phyloP scores from a whole-genome alignment of 2,329 filamentous ascomycete genomes.

The Ilyonectria mors-panacis region DNA sequence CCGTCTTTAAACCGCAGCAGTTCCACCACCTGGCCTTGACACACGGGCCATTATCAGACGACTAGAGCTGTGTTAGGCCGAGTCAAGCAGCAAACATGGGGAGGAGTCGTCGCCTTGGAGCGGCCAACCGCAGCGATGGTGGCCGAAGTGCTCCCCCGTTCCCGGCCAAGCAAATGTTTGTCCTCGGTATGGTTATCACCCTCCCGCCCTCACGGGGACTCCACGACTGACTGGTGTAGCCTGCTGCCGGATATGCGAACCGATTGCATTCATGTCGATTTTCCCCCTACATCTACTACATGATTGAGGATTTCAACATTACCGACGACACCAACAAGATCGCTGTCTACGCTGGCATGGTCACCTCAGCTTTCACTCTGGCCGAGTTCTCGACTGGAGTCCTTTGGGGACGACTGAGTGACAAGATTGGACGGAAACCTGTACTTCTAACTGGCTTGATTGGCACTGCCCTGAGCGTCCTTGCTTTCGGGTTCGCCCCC shows the following conservation, averaged over 20 bases:
- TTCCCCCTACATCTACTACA: slow-evolving; percentile 99
- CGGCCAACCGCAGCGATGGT: slow-evolving; percentile 42
- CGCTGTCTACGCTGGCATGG: slow-evolving; percentile 93
- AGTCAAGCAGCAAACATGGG: slow-evolving; percentile 46
- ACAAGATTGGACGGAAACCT: slow-evolving; percentile 92
- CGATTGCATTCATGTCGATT: slow-evolving; percentile 99
- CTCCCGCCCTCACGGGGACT: slow-evolving; percentile 3
- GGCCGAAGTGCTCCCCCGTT: slow-evolving; percentile 52
- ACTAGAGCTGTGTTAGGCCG: slow-evolving; percentile 11
- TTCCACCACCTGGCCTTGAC: slow-evolving; percentile 2
- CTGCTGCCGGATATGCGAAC: slow-evolving; percentile 95
- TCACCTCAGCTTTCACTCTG: slow-evolving; percentile 95
- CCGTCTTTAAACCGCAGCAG: slow-evolving; percentile 3
- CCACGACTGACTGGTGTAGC: slow-evolving; percentile 64
- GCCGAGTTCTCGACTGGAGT: slow-evolving; percentile 95
- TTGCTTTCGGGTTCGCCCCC: slow-evolving; percentile 91
- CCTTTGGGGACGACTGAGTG: slow-evolving; percentile 93
- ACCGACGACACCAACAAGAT: slow-evolving; percentile 85
- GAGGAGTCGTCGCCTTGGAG: slow-evolving; percentile 44
- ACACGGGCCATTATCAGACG: slow-evolving; percentile 3
- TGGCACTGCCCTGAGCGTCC: slow-evolving; percentile 92
- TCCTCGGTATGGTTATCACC: slow-evolving; percentile 59
- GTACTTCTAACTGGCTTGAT: slow-evolving; percentile 90
- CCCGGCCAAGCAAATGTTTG: slow-evolving; percentile 64
- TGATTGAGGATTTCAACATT: slow-evolving; percentile 93